Conservation (phyloP, 495 filamentous ascomycete genomes). For the Penicillium atrosanguineum region DNA sequence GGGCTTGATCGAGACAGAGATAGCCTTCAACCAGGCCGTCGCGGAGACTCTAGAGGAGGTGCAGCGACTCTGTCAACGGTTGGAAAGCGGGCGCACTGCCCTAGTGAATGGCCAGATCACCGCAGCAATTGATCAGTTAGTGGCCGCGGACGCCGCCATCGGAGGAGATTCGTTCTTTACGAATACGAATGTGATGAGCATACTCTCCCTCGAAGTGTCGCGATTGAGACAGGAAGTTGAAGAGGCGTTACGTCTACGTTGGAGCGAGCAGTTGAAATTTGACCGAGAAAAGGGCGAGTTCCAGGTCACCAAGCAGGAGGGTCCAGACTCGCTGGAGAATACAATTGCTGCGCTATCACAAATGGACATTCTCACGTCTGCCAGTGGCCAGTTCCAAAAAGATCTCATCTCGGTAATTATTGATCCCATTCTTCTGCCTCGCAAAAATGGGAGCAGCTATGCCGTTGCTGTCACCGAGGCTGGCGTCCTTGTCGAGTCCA, state of each 20-base stretch:
- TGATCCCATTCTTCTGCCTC: constrained; percentile 33
- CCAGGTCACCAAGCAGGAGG: constrained; percentile 40
- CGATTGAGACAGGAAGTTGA: constrained; percentile 34
- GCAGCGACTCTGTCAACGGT: constrained; percentile 37
- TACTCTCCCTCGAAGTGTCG: constrained; percentile 31
- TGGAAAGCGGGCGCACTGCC: constrained; percentile 47
- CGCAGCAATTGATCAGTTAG: constrained; percentile 54
- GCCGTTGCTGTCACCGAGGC: constrained; percentile 27
- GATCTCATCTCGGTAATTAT: constrained; percentile 31
- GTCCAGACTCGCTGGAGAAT: constrained; percentile 28
- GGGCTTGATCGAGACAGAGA: constrained; percentile 68
- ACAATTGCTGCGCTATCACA: constrained; percentile 34
- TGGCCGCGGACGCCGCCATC: constrained; percentile 49
- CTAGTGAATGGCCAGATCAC: constrained; percentile 49
- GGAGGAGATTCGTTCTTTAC: constrained; percentile 29
- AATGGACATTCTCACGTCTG: constrained; percentile 33
- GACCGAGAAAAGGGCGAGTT: constrained; percentile 48
- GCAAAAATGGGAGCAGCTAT: constrained; percentile 25
- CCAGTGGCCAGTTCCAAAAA: constrained; percentile 35
- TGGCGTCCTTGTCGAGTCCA: constrained; percentile 31
- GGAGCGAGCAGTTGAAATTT: constrained; percentile 55
- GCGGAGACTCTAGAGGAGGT: constrained; percentile 60
- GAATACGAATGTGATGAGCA: constrained; percentile 40
- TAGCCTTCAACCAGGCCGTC: constrained; percentile 71
- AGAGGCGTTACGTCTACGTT: constrained; percentile 31